Evolutionary conservation across 192 early-diverging fungal genomes (phyloP), one percentile per base, ranked within the genome.

Genomic region (Gonapodya prolifera): DNA sequence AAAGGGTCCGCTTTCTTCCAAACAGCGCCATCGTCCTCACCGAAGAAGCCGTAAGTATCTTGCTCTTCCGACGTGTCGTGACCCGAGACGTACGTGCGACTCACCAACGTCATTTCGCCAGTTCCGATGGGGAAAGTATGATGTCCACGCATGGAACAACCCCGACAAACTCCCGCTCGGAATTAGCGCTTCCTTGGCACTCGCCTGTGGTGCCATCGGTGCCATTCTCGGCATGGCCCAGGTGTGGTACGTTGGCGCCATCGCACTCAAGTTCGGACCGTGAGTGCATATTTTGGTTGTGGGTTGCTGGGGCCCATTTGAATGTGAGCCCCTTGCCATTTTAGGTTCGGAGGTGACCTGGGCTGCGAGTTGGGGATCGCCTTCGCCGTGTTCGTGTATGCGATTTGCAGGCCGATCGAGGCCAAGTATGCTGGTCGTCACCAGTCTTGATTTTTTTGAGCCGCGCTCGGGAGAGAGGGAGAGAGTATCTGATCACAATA

Each of bases 171-270:
- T 81, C 34, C 80, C 82, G 0, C 61, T 78, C 18, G 82, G 82
- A 16, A 35, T 78, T 29, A 80, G 80, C 18, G 82, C 81, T 33
- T 70, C 73, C 70, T 17, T 82, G 17, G 69, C 82, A 17, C 70
- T 79, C 1, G 77, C 34, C 30, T 30, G 77, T 34, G 82, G 82
- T 17, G 36, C 77, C 30, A 73, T 81, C 33, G 82, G 82, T 35
- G 80, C 80, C 2, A 35, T 81, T 33, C 30, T 82, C 17, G 80
- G 82, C 35, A 82, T 82, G 82, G 80, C 77, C 30, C 81, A 82
- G 76, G 77, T 82, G 1, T 82, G 71, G 36, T 82, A 82, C 78
- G 77, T 78, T 70, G 82, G 82, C 16, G 80, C 77, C 61, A 77
- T 82, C 69, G 81, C 79, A 33, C 77, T 80, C 70, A 8, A 16